A percentile compares a stretch with the other conserved stretches of the same genome.
Evolutionary conservation across 2,329 filamentous ascomycete genomes (phyloP).

Genomic region (Arthrobotrys iridis): DNA sequence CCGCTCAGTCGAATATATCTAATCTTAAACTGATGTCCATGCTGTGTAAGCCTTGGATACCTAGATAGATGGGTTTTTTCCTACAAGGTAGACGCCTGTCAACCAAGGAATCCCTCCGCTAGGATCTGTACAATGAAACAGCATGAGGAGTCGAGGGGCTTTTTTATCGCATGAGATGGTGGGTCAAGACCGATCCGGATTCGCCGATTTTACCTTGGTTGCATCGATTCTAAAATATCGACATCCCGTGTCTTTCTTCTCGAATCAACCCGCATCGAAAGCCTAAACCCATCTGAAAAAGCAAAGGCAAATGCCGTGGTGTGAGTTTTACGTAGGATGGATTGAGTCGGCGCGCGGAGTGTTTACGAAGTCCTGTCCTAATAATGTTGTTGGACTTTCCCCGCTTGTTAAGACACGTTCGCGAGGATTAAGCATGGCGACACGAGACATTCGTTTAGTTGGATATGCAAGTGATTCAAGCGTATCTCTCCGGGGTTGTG

Average conservation of each 20-base stretch:
- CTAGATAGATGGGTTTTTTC: not conserved
- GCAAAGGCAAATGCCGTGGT: constrained; percentile 12
- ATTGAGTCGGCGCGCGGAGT: constrained; percentile 31
- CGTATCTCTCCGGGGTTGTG: constrained; percentile 37
- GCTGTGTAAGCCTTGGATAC: constrained; percentile 26
- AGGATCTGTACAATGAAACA: constrained; percentile 27
- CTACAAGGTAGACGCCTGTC: constrained; percentile 40
- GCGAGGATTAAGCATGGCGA: constrained; percentile 46
- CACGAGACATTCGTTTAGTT: constrained; percentile 44
- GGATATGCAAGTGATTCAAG: constrained; percentile 47
- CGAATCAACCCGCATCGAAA: constrained; percentile 46
- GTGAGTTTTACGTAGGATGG: not conserved
- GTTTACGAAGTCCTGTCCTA: constrained; percentile 10
- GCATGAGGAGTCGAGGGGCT: constrained; percentile 19
- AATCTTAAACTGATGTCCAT: constrained; percentile 50
- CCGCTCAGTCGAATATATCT: constrained; percentile 32
- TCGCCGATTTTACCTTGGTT: constrained; percentile 48
- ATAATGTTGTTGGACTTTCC: constrained; percentile 28
- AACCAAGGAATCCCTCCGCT: constrained; percentile 13
- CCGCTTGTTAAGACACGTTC: constrained; percentile 34
- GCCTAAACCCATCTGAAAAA: constrained; percentile 15
- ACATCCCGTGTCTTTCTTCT: constrained; percentile 53
- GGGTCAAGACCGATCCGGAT: constrained; percentile 35
- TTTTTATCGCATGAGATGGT: constrained; percentile 46
- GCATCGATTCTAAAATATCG: constrained; percentile 54